phyloP scores from a whole-genome alignment of 2,329 filamentous ascomycete species.

The Alternaria hordeiaustralica region DNA sequence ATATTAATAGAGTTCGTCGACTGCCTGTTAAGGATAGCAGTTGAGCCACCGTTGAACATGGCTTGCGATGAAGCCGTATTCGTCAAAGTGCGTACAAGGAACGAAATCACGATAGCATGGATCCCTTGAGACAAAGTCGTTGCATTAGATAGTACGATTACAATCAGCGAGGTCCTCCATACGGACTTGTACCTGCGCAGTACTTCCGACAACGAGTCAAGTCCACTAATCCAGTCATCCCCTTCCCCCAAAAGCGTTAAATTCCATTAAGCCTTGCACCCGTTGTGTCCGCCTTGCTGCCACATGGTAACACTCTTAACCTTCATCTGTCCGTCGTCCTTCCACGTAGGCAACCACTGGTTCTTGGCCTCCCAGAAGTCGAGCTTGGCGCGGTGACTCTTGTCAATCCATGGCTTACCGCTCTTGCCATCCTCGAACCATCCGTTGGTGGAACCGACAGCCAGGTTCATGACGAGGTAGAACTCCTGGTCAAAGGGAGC shows the following conservation, averaged over 20 bases:
- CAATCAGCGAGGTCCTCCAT: not conserved
- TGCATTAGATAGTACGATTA: not conserved
- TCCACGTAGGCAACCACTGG: slow-evolving; percentile 75
- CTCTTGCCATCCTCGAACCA: slow-evolving; percentile 79
- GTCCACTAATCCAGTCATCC: not conserved
- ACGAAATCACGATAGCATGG: not conserved
- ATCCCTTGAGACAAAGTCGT: not conserved
- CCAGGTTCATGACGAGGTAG: slow-evolving; percentile 77
- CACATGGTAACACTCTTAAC: slow-evolving; percentile 69
- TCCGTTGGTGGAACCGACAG: slow-evolving; percentile 78
- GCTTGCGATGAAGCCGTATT: not conserved
- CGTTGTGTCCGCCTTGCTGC: slow-evolving; percentile 58
- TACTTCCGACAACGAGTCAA: not conserved
- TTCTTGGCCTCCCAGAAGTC: slow-evolving; percentile 78
- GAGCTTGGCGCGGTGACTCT: slow-evolving; percentile 67
- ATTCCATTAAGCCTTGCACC: slow-evolving; percentile 40
- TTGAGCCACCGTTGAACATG: not conserved
- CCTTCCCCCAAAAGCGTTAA: not conserved
- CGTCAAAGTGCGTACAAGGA: not conserved
- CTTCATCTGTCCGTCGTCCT: slow-evolving; percentile 66
- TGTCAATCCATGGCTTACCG: slow-evolving; percentile 81
- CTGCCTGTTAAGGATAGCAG: too few relatives aligned
- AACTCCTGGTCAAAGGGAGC: slow-evolving; percentile 79
- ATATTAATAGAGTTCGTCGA: not conserved
- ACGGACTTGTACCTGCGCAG: not conserved